A percentile compares a stretch with the other conserved stretches of the same genome.
These are phyloP conservation scores for Chimonanthus salicifolius DNA, from an alignment of 164 flowering plant genomes.

Conservation along the genomic window DNA sequence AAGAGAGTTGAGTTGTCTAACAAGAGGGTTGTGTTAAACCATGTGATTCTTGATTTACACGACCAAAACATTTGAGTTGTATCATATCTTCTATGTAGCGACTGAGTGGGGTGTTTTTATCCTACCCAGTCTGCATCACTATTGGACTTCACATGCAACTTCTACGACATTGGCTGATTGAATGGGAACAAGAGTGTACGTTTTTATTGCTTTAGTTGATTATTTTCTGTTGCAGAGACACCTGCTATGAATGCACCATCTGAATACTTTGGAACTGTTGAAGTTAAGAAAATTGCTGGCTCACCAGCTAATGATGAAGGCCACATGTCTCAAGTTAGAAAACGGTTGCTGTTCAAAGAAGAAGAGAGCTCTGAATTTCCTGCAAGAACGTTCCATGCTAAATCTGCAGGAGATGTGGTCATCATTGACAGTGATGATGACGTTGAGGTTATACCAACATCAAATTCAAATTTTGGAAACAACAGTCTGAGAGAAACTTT, in stretches of 20 bases:
- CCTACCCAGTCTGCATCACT: neutral
- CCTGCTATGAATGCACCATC: slow-evolving; percentile 13
- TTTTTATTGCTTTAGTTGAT: neutral
- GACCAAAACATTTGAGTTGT: too few relatives aligned
- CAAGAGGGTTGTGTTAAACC: too few relatives aligned
- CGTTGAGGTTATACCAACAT: neutral
- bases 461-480: neutral
- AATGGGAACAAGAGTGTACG: too few relatives aligned
- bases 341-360: neutral
- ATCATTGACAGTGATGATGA: slow-evolving; percentile 4
- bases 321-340: neutral
- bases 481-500: neutral
- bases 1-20: too few relatives aligned
- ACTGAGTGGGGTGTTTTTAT: neutral
- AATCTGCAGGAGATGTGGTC: neutral
- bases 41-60: too few relatives aligned
- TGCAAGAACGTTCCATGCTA: neutral
- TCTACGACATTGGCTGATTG: neutral
- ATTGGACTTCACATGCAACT: neutral
- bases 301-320: neutral
- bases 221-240: slow-evolving; percentile 18
- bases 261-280: neutral
- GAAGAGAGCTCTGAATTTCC: neutral
- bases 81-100: too few relatives aligned
- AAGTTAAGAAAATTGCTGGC: neutral